A percentile compares a stretch with the other conserved stretches of the same genome.
These are phyloP conservation scores for Elaphomyces granulatus DNA, from an alignment of 495 filamentous ascomycete genomes.

Conservation along the genomic window DNA sequence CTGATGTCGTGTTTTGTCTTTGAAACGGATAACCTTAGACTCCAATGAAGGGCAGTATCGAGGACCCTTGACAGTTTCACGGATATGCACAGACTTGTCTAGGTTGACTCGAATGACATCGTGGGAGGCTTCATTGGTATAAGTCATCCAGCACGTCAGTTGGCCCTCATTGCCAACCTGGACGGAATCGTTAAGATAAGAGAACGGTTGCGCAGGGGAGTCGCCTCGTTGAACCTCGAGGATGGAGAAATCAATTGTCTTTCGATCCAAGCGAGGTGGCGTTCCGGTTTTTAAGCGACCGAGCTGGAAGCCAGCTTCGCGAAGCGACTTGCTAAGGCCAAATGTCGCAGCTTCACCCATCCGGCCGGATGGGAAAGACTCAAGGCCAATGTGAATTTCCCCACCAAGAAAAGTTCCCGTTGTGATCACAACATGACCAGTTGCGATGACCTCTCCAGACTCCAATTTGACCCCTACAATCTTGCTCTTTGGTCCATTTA, in stretches of 20 bases:
- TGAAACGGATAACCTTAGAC: conserved; percentile 84
- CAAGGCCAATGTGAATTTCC: conserved; percentile 89
- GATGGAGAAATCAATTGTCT: conserved; percentile 63
- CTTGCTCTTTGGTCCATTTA: conserved; percentile 45
- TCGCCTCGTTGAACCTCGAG: conserved; percentile 69
- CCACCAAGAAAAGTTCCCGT: conserved; percentile 93
- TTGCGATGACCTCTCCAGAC: conserved; percentile 70
- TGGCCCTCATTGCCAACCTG: conserved; percentile 55
- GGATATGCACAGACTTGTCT: conserved; percentile 86
- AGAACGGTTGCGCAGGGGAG: conserved; percentile 78
- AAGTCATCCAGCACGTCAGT: conserved; percentile 65
- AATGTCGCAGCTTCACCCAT: conserved; percentile 93
- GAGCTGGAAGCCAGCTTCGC: conserved; percentile 78
- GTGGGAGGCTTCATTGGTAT: conserved; percentile 72
- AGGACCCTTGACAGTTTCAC: conserved; percentile 87
- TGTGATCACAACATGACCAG: conserved; percentile 78
- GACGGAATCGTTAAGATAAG: conserved; percentile 69
- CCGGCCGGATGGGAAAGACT: conserved; percentile 69
- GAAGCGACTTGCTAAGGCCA: conserved; percentile 81
- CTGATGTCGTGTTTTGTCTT: conserved; percentile 60
- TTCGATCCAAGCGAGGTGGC: conserved; percentile 70
- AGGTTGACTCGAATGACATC: conserved; percentile 76
- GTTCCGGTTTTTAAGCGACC: conserved; percentile 93
- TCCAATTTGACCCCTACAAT: conserved; percentile 82
- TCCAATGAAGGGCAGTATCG: conserved; percentile 93